A percentile compares a stretch with the other conserved stretches of the same genome.
Conservation (phyloP, 805 yeast species). For the Ogataea dorogensis region DNA sequence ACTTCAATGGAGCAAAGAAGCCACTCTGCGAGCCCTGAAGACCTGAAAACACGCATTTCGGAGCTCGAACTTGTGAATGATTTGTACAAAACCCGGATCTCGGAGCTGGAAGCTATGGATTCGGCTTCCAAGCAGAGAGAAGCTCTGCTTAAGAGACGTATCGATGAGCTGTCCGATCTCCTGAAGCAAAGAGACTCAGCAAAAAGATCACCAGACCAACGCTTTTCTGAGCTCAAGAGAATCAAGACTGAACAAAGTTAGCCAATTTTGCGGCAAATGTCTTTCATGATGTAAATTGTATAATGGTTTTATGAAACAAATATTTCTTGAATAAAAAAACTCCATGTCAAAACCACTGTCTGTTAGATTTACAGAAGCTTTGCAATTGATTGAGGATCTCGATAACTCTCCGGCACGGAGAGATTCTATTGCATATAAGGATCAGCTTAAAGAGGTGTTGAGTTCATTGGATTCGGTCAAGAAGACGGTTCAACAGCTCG, state of each 20-base stretch:
- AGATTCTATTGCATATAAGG: conserved; percentile 23
- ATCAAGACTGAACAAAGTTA: conserved; percentile 19
- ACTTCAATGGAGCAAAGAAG: conserved; percentile 19
- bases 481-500: conserved; percentile 42
- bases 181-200: conserved; percentile 13
- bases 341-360: conserved; percentile 19
- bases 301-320: conserved; percentile 10
- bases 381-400: conserved; percentile 10
- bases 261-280: background rate
- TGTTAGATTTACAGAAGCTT: conserved; percentile 15
- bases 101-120: conserved; percentile 75
- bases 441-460: conserved; percentile 10
- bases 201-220: conserved; percentile 12
- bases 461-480: conserved; percentile 21
- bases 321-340: conserved; percentile 1
- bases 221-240: conserved; percentile 19
- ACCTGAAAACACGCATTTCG: conserved; percentile 70
- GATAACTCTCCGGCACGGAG: conserved; percentile 20
- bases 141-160: conserved; percentile 44
- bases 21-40: conserved; percentile 23
- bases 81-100: conserved; percentile 75
- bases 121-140: conserved; percentile 53
- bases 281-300: conserved; percentile 13
- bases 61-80: conserved; percentile 92
- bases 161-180: conserved; percentile 40